Base-by-base conservation (phyloP, 208 protist genomes). In the Kentomonas sorsogonicus region DNA sequence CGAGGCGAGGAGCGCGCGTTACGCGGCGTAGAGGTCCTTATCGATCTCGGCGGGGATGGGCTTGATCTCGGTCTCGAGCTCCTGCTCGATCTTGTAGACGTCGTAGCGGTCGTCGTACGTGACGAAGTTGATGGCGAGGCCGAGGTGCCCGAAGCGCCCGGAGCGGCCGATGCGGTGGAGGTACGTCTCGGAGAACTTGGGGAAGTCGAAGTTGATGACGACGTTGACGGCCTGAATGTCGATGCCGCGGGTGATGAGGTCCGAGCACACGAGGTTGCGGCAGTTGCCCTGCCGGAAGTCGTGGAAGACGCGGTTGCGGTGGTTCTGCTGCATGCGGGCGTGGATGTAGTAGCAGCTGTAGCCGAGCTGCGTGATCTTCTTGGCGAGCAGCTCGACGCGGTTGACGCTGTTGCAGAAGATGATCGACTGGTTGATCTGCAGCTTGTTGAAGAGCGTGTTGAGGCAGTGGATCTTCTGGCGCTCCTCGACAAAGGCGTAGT, bases 121-220 rank as follows among this genome's bases (percentile, higher is more conserved):
- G 63, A 99, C 95, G 62, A 99, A 97, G 86, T 99, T 99, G 69
- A 99, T 98, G 23, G 98, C 98, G 1, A 99, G 66, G 56, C 98
- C 98, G 41, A 98, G 82, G 69, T 99, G 97, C 29, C 98, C 98
- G 71, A 98, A 99, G 51, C 98, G 83, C 36, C 94, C 96, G 51
- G 71, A 89, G 60, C 94, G 92, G 46, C 97, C 96, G 72, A 99
- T 98, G 52, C 96, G 78, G 72, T 99, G 98, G 4, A 99, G 89
- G 69, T 99, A 99, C 23, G 97, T 98, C 74, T 99, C 98, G 23
- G 95, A 81, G 53, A 87, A 96, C 65, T 97, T 97, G 50, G 98
- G 98, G 77, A 99, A 99, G 79, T 99, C 98, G 87, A 99, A 99
- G 86, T 99, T 99, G 83, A 99, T 99, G 60, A 99, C 98, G 10